Conservation (phyloP, 108 stramenopile species). For the Fistulifera solaris region DNA sequence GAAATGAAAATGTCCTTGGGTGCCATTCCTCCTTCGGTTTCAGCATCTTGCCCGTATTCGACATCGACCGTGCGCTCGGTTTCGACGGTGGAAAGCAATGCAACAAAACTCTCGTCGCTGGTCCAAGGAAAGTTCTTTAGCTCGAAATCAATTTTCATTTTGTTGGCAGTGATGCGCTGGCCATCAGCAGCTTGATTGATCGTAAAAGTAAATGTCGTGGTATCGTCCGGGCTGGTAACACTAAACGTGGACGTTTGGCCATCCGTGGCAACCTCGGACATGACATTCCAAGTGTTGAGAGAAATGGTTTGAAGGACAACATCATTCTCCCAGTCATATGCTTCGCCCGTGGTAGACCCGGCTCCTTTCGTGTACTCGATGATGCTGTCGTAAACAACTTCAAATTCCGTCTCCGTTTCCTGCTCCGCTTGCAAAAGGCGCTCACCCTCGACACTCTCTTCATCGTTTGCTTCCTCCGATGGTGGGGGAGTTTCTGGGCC, state of each 20-base stretch:
- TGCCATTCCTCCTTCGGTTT: background rate
- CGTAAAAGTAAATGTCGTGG: slow-evolving; percentile 11
- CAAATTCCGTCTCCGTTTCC: slow-evolving; percentile 13
- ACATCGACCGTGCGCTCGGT: slow-evolving; percentile 6
- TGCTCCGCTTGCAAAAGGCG: too few species aligned
- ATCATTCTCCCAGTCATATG: slow-evolving; percentile 16
- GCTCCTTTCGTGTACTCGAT: slow-evolving; percentile 20
- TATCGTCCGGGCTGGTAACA: background rate
- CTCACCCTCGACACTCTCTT: background rate
- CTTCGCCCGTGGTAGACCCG: background rate
- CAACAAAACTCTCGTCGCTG: slow-evolving; percentile 10
- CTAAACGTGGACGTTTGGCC: slow-evolving; percentile 7
- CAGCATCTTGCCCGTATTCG: slow-evolving; percentile 6
- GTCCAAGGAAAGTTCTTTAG: slow-evolving; percentile 20
- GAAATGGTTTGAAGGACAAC: background rate
- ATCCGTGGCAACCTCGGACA: background rate
- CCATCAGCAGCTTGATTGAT: slow-evolving; percentile 9
- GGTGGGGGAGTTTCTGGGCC: background rate
- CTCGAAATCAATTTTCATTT: slow-evolving; percentile 28
- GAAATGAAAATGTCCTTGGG: slow-evolving; percentile 2
- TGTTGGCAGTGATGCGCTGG: slow-evolving; percentile 14
- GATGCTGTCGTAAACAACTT: slow-evolving; percentile 16
- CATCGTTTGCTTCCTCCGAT: background rate
- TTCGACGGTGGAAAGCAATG: slow-evolving; percentile 9
- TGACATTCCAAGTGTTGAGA: background rate